A percentile compares a stretch with the other conserved stretches of the same genome.
Conservation (phyloP, 306 rosid species). For the Quercus engelmannii region DNA sequence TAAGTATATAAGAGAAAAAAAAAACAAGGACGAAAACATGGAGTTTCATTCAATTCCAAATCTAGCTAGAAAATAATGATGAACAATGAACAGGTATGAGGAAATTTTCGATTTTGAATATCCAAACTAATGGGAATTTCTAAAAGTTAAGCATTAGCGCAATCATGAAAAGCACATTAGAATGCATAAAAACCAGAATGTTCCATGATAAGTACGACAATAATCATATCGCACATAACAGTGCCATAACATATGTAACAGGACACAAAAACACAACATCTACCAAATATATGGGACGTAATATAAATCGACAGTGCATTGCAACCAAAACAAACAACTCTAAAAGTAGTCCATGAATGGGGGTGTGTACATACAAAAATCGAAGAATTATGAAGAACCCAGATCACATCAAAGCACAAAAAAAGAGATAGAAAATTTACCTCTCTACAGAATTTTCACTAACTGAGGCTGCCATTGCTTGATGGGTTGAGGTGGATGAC, state of each 20-base stretch:
- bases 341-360: background rate
- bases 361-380: background rate
- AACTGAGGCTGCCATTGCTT: conserved; percentile 47
- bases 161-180: background rate
- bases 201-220: background rate
- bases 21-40: background rate
- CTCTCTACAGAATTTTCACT: conserved; percentile 36
- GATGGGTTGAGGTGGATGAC: background rate
- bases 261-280: background rate
- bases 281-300: background rate
- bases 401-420: background rate
- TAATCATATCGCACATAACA: background rate
- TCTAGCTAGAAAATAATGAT: too few species aligned
- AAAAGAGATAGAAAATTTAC: conserved; percentile 18
- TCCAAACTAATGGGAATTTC: background rate
- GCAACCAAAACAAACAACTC: background rate
- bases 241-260: background rate
- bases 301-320: background rate
- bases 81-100: background rate
- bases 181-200: background rate
- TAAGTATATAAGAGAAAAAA: background rate
- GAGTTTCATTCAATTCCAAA: background rate
- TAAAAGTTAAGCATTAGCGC: background rate
- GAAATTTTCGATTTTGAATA: background rate
- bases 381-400: background rate